These are phyloP conservation scores for Cardiospermum halicacabum DNA, from an alignment of 345 rosid genomes.

Conservation along the genomic window DNA sequence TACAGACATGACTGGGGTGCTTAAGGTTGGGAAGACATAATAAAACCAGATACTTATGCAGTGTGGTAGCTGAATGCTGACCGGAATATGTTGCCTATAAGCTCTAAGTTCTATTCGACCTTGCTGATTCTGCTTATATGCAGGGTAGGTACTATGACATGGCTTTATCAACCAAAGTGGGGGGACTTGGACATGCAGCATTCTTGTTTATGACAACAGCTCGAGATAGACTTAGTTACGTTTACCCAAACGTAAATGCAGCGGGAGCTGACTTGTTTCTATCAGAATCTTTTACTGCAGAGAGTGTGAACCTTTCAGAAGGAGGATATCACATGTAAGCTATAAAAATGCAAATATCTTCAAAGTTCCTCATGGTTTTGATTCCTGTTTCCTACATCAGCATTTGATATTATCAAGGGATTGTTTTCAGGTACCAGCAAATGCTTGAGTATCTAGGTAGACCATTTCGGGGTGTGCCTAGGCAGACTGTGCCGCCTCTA, in stretches of 20 bases:
- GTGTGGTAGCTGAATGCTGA: neutral
- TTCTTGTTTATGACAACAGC: slow-evolving; percentile 89
- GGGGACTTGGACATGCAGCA: slow-evolving; percentile 88
- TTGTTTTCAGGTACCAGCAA: slow-evolving; percentile 62
- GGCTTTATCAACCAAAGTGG: slow-evolving; percentile 85
- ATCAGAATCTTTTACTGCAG: slow-evolving; percentile 68
- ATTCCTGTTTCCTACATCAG: neutral
- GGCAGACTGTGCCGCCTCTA: slow-evolving; percentile 59
- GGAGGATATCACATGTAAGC: slow-evolving; percentile 75
- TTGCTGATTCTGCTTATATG: slow-evolving; percentile 12
- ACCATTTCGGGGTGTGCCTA: slow-evolving; percentile 74
- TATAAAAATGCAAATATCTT: neutral
- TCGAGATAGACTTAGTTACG: slow-evolving; percentile 74
- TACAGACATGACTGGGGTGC: slow-evolving; percentile 73
- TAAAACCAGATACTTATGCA: neutral
- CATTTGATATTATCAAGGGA: neutral
- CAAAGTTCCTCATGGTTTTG: neutral
- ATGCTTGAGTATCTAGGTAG: slow-evolving; percentile 86
- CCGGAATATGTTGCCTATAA: neutral
- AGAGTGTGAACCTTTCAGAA: slow-evolving; percentile 63
- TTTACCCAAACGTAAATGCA: slow-evolving; percentile 90
- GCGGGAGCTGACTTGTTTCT: slow-evolving; percentile 89
- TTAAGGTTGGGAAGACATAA: slow-evolving; percentile 48
- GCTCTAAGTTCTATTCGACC: slow-evolving; percentile 1
- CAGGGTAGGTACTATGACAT: slow-evolving; percentile 94